A percentile compares a stretch with the other conserved stretches of the same genome.
Evolutionary conservation across 768 basidiomycete genomes (phyloP).

Genomic region (Suillus discolor): DNA sequence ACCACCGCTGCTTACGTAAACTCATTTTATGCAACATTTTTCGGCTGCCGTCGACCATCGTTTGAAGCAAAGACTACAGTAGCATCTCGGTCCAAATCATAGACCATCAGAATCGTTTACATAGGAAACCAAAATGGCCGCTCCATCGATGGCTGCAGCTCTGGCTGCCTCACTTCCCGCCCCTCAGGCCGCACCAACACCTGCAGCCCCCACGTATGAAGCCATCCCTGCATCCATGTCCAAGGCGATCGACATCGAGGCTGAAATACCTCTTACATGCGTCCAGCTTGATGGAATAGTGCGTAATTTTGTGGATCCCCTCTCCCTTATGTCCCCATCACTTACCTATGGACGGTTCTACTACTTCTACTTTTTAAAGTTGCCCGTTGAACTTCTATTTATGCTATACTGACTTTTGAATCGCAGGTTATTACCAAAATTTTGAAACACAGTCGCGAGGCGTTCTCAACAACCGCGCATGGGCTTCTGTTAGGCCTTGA

Average conservation of each 20-base stretch:
- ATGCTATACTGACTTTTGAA: slow-evolving; percentile 17
- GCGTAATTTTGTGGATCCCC: slow-evolving; percentile 32
- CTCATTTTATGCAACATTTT: neutral
- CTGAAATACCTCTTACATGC: slow-evolving; percentile 73
- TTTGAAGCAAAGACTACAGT: neutral
- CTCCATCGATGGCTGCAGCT: slow-evolving; percentile 90
- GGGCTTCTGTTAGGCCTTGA: slow-evolving; percentile 91
- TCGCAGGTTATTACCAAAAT: slow-evolving; percentile 89
- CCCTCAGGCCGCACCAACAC: slow-evolving; percentile 59
- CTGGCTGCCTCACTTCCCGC: slow-evolving; percentile 80
- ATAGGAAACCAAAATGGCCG: slow-evolving; percentile 48
- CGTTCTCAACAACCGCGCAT: slow-evolving; percentile 69
- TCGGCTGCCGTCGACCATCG: neutral
- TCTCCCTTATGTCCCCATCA: neutral
- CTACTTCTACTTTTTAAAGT: slow-evolving; percentile 5
- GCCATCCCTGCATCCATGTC: slow-evolving; percentile 92
- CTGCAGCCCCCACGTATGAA: slow-evolving; percentile 73
- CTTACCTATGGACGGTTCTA: neutral
- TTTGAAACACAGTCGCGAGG: slow-evolving; percentile 87
- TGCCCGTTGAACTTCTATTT: neutral
- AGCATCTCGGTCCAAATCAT: neutral
- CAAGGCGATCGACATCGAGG: slow-evolving; percentile 92
- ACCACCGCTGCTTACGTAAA: neutral
- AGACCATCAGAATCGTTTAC: neutral
- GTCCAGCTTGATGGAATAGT: slow-evolving; percentile 91